Percentiles rank a stretch among this genome's conserved stretches.
phyloP scores from a whole-genome alignment of 2,329 filamentous ascomycete genomes.

The Arthrobotrys sphaeroides region DNA sequence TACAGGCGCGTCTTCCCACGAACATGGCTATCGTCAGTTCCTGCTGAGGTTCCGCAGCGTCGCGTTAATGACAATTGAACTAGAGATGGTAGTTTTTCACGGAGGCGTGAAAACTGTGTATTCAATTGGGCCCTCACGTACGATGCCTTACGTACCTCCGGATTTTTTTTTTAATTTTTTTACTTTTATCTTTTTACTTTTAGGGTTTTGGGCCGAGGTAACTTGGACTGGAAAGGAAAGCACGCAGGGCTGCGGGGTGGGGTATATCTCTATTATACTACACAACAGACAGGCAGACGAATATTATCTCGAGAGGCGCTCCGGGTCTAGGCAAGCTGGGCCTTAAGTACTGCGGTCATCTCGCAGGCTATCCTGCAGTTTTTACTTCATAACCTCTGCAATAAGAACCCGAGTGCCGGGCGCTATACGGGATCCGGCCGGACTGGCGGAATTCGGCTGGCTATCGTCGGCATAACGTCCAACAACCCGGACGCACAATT shows the following conservation, averaged over 20 bases:
- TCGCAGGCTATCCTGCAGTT: not conserved
- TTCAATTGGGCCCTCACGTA: not conserved
- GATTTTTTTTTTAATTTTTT: slow-evolving; percentile 6
- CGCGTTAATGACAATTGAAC: slow-evolving; percentile 27
- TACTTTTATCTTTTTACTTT: slow-evolving; percentile 10
- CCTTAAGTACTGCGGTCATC: no score
- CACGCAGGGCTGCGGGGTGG: slow-evolving; percentile 28
- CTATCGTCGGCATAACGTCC: slow-evolving; percentile 43
- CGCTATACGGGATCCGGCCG: slow-evolving; percentile 34
- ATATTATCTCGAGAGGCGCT: slow-evolving; percentile 8
- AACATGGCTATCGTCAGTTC: slow-evolving; percentile 49
- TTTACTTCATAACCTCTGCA: not conserved
- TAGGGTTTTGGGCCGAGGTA: slow-evolving; percentile 42
- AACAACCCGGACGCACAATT: not conserved
- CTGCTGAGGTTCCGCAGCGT: slow-evolving; percentile 4
- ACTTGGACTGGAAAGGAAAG: slow-evolving; percentile 5
- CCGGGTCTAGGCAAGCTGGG: not conserved
- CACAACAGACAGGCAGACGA: not conserved
- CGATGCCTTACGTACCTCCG: not conserved
- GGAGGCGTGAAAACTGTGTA: not conserved
- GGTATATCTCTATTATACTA: slow-evolving; percentile 13
- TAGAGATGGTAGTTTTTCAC: not conserved
- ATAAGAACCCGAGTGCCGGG: slow-evolving; percentile 1
- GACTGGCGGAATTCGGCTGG: slow-evolving; percentile 41
- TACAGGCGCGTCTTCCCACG: slow-evolving; percentile 45